Conservation (phyloP, 495 filamentous ascomycete species). For the Penicillium cataractarum region DNA sequence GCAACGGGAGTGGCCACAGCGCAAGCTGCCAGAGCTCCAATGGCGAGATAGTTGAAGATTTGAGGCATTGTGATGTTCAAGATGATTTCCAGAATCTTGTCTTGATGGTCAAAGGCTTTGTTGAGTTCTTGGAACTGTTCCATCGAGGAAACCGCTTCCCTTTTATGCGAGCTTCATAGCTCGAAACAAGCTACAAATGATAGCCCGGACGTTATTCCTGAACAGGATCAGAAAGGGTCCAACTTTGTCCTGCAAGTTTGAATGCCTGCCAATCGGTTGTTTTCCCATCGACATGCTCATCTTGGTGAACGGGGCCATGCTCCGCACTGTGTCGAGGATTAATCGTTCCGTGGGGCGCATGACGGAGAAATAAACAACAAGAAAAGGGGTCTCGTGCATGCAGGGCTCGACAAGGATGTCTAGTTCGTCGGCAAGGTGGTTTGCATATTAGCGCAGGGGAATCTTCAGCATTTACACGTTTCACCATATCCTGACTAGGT, state of each 20-base stretch:
- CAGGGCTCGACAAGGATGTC: not conserved
- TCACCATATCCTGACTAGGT: not conserved
- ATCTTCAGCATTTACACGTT: not conserved
- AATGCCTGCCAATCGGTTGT: not conserved
- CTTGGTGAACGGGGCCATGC: not conserved
- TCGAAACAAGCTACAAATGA: constrained; percentile 7
- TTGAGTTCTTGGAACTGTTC: not conserved
- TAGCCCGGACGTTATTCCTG: not conserved
- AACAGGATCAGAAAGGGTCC: constrained; percentile 2
- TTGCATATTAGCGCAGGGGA: not conserved
- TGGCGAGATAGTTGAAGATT: not conserved
- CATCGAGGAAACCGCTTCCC: not conserved
- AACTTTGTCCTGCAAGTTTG: not conserved
- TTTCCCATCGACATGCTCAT: not conserved
- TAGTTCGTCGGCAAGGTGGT: not conserved
- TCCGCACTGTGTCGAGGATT: not conserved
- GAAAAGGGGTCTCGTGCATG: not conserved
- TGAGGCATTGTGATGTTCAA: constrained; percentile 6
- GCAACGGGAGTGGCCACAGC: constrained; percentile 1
- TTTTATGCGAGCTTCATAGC: not conserved
- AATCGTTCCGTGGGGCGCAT: constrained; percentile 4
- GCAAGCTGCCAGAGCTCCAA: constrained; percentile 3
- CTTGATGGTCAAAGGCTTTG: not conserved
- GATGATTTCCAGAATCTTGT: constrained; percentile 3
- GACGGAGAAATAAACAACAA: not conserved